A percentile compares a stretch with the other conserved stretches of the same genome.
These are phyloP conservation scores for Aureobasidium sp. DNA, from an alignment of 2,329 filamentous ascomycete species.

Conservation along the genomic window DNA sequence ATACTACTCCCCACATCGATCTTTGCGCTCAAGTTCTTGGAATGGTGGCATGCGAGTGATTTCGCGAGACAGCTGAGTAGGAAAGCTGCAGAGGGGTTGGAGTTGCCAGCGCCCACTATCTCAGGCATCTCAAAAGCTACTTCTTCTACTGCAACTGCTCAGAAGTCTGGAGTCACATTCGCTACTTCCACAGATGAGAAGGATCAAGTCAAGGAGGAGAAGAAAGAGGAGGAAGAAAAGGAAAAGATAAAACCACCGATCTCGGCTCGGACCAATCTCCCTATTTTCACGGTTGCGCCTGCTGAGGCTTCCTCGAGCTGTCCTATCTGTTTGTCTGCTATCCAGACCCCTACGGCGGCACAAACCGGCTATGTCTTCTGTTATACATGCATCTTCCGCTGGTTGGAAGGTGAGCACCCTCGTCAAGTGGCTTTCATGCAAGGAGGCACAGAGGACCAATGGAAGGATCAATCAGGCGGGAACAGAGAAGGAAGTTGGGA, in stretches of 20 bases:
- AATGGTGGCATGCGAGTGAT: constrained; percentile 99
- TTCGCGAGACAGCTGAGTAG: constrained; percentile 92
- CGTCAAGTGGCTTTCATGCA: constrained; percentile 90
- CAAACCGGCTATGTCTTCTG: constrained; percentile 97
- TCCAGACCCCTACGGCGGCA: constrained; percentile 91
- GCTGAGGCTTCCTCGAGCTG: constrained; percentile 71
- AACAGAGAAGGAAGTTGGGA: constrained; percentile 74
- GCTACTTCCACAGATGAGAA: neutral
- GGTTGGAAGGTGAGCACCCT: constrained; percentile 88
- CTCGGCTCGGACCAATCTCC: constrained; percentile 78
- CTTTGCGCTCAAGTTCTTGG: constrained; percentile 96
- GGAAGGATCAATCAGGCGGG: constrained; percentile 41
- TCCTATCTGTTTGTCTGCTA: constrained; percentile 83
- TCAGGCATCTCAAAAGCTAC: constrained; percentile 61
- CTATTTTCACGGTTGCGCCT: constrained; percentile 85
- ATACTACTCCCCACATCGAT: constrained; percentile 92
- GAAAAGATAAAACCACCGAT: constrained; percentile 67
- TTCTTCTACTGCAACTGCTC: constrained; percentile 2
- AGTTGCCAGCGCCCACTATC: constrained; percentile 89
- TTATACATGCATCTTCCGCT: constrained; percentile 95
- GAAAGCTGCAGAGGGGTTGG: constrained; percentile 87
- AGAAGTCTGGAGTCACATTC: constrained; percentile 24
- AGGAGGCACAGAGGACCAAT: constrained; percentile 48
- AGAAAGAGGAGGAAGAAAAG: constrained; percentile 21
- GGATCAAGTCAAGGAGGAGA: neutral